Evolutionary conservation across 495 filamentous ascomycete genomes (phyloP), one percentile per base, ranked within the genome.

Genomic region (Penicillium coprophilum): DNA sequence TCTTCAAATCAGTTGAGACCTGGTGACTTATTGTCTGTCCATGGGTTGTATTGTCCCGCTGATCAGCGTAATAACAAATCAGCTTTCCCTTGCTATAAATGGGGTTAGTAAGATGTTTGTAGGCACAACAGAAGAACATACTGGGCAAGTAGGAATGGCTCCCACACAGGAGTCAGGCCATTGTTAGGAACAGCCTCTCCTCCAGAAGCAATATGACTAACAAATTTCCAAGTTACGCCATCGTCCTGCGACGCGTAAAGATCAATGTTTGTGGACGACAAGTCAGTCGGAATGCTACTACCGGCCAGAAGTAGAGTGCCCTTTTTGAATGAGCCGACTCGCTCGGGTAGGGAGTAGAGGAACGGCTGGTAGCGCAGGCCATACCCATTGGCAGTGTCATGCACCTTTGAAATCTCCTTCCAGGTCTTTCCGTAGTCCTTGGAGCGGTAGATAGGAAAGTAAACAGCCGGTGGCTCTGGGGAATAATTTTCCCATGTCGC

Each of bases 11-110:
- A 0, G 67, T 75, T 5, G 82, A 80, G 11, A 72, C 72, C 60
- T 87, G 84, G 60, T 88, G 85, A 5, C 77, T 77, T 24, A 90
- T 69, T 56, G 88, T 88, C 67, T 90, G 87, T 23, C 85, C 85
- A 59, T 90, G 72, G 1, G 71, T 73, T 17, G 77, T 69, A 63
- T 89, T 86, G 6, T 54, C 67, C 36, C 87, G 76, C 61, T 88
- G 86, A 62, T 90, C 87, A 5, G 85, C 83, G 69, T 89, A 90
- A 68, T 84, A 90, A 69, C 71, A 72, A 21, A 88, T 76, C 20
- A 89, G 67, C 53, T 83, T 73, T 45, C 78, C 71, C 24, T 86
- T 72, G 61, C 82, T 75, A 31, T 30, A 9, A n/a, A 46, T 7
- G 4, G 9, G 24, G 48, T 61, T 30, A 56, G 49, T 9, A 11